Percentiles rank a stretch among this genome's conserved stretches.
Evolutionary conservation across 2,329 filamentous ascomycete species (phyloP).

Genomic region (Endocalyx cinctus): DNA sequence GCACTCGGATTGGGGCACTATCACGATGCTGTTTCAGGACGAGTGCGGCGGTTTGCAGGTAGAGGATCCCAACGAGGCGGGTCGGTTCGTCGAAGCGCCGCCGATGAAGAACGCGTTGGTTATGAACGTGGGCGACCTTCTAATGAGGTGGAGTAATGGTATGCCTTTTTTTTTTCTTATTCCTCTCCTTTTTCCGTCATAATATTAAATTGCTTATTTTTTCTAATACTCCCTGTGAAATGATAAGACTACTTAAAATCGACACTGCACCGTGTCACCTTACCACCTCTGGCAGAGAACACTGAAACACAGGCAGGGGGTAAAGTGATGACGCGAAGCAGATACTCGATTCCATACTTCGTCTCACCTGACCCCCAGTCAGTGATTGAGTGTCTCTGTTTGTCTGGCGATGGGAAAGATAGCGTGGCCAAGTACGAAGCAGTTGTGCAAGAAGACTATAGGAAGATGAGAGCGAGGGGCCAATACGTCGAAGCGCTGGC

Average conservation of each 20-base stretch:
- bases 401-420: conserved; percentile 36
- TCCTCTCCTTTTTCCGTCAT: neutral
- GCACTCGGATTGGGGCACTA: conserved; percentile 31
- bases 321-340: conserved; percentile 39
- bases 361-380: conserved; percentile 44
- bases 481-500: conserved; percentile 19
- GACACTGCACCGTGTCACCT: conserved; percentile 47
- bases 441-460: conserved; percentile 22
- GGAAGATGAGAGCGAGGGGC: conserved; percentile 21
- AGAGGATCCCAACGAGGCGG: conserved; percentile 30
- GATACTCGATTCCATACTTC: conserved; percentile 60
- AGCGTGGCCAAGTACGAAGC: conserved; percentile 49
- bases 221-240: neutral
- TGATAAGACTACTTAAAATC: conserved; percentile 43
- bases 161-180: conserved; percentile 5
- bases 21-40: conserved; percentile 46
- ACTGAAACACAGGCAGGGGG: conserved; percentile 23
- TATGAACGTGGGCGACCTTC: conserved; percentile 36
- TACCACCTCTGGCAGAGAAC: conserved; percentile 35
- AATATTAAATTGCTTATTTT: neutral
- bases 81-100: conserved; percentile 32
- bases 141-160: conserved; percentile 39
- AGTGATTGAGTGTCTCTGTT: conserved; percentile 47
- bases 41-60: conserved; percentile 42
- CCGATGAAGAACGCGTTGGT: conserved; percentile 27